These are phyloP conservation scores for Sicyos baderoa DNA, from an alignment of 306 rosid species.

Conservation along the genomic window DNA sequence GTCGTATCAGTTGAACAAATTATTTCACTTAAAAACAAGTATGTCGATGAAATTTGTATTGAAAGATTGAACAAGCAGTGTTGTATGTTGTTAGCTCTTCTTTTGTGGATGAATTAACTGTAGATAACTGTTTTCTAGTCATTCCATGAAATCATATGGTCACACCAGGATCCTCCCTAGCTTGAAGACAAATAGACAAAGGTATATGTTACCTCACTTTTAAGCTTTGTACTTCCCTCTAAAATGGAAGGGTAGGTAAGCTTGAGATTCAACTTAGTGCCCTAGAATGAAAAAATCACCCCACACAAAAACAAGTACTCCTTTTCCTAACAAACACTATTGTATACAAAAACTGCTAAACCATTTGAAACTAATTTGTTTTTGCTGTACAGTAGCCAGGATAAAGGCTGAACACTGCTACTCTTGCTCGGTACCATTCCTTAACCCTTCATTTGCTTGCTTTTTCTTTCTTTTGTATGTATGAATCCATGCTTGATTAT, in stretches of 20 bases:
- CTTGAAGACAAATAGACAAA: constrained; percentile 33
- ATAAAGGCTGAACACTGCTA: constrained; percentile 8
- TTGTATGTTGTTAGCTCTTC: not conserved
- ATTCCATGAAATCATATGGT: constrained; percentile 15
- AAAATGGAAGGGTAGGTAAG: constrained; percentile 24
- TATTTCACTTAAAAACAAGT: not conserved
- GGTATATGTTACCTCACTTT: constrained; percentile 12
- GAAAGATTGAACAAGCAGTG: not conserved
- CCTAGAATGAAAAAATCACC: not conserved
- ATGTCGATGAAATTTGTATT: not conserved
- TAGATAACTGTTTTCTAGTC: not conserved
- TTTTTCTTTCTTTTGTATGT: constrained; percentile 11
- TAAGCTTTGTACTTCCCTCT: constrained; percentile 25
- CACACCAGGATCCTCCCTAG: constrained; percentile 61
- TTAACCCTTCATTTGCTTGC: constrained; percentile 1
- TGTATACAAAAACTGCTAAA: constrained; percentile 8
- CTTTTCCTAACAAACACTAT: not conserved
- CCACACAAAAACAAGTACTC: not conserved
- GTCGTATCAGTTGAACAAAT: not conserved
- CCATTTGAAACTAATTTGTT: constrained; percentile 7
- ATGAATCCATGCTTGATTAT: not conserved
- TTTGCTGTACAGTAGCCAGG: constrained; percentile 15
- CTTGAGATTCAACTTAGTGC: constrained; percentile 7
- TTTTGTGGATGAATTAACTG: too few species aligned
- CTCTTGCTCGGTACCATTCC: constrained; percentile 8